Base-by-base conservation (phyloP, 2,329 filamentous ascomycete genomes). In the Alternaria sp. region DNA sequence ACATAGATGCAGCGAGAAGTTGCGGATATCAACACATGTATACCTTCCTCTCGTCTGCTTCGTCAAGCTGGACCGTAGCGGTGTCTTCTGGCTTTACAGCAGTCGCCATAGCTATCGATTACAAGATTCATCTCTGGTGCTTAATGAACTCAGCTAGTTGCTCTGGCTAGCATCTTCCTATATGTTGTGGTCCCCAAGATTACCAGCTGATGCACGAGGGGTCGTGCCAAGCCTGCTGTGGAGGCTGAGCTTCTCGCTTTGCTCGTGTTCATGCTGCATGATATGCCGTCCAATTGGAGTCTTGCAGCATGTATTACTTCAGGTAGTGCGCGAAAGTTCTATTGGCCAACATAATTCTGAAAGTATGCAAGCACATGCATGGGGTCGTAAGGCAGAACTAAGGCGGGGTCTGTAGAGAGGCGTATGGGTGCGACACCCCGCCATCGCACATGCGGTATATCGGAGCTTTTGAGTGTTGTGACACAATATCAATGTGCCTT, bases 191-290 rank as follows among this genome's bases (percentile, higher is more conserved):
- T 44, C 9, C 11, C 34, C 10, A n/a, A 10, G 12, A 25, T 44
- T 10, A 38, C 41, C 40, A 22, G 14, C 32, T 36, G 38, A 32
- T 43, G 36, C 32, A 50, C 40, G n/a, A 43, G 38, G 43, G 22
- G 50, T 32, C 54, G 57, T 43, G 65, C 65, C 57, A 66, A 69
- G 60, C 40, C 38, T 27, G 28, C 18, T 55, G 57, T 66, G 57
- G 59, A 59, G 65, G 65, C 65, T 63, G 58, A 57, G 54, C 41
- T 34, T 27, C 45, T 69, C 67, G 63, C 60, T 59, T 66, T 68
- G 40, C 63, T 69, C 67, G 65, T 43, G 53, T 66, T 56, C 22
- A 40, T 7, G 12, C 25, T 12, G 18, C 2, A 43, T 38, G 38
- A 32, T n/a, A 51, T 45, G 9, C 22, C 18, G 28, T 41, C 18